A percentile compares a stretch with the other conserved stretches of the same genome.
Conservation (phyloP, 73 alveolate species). For the Paramecium caudatum region DNA sequence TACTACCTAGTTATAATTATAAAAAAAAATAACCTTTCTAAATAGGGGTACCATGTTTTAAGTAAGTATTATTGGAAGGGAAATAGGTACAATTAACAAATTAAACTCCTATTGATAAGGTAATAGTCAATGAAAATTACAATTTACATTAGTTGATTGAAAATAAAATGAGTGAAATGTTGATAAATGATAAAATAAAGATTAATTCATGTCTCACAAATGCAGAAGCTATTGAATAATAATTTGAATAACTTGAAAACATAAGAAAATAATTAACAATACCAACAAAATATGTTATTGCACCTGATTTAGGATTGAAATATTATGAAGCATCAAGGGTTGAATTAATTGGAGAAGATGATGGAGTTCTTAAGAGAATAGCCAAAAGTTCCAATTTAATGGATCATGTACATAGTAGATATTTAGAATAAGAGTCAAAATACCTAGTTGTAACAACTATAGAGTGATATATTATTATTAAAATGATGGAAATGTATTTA, state of each 20-base stretch:
- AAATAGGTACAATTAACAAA: background rate
- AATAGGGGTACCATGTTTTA: background rate
- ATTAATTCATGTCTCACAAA: background rate
- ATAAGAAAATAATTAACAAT: background rate
- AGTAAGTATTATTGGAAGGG: background rate
- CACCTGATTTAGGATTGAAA: background rate
- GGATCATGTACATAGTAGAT: background rate
- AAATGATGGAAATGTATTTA: constrained; percentile 61
- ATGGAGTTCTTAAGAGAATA: constrained; percentile 21
- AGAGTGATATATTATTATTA: background rate
- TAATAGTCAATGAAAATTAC: background rate
- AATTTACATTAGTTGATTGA: too few relatives aligned
- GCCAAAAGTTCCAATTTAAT: background rate
- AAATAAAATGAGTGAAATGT: background rate
- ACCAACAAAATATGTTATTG: background rate
- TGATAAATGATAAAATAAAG: background rate
- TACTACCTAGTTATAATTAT: background rate
- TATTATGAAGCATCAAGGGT: constrained; percentile 52
- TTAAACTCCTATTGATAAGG: background rate
- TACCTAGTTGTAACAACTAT: background rate
- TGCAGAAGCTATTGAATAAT: background rate
- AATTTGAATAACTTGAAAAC: background rate
- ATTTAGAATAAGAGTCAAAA: background rate
- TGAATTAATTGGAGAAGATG: constrained; percentile 59
- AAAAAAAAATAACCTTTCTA: background rate